A percentile compares a stretch with the other conserved stretches of the same genome.
These are phyloP conservation scores for Chytriomyces sp. DNA, from an alignment of 192 early-diverging fungal species.

Conservation along the genomic window DNA sequence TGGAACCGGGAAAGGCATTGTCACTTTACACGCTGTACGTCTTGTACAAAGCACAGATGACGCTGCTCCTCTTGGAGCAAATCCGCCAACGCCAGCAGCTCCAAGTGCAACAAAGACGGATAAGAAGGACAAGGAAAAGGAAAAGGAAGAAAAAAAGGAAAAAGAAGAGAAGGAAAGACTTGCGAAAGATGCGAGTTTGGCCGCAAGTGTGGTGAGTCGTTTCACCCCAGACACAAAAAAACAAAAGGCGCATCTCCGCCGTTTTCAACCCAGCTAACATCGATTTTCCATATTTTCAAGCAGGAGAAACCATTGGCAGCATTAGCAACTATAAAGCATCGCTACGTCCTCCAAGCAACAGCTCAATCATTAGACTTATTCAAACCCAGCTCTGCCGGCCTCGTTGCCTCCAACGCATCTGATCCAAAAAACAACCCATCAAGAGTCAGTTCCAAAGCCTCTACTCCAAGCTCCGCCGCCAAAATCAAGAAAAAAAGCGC, in stretches of 20 bases:
- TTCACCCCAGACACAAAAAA: not conserved
- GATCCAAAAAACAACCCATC: not conserved
- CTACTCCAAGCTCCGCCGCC: constrained; percentile 7
- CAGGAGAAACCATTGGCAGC: not conserved
- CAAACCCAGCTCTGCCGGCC: constrained; percentile 15
- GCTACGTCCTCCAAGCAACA: constrained; percentile 38
- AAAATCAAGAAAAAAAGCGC: constrained; percentile 32
- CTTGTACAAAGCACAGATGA: constrained; percentile 48
- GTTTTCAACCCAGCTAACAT: too few relatives aligned
- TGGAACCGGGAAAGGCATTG: constrained; percentile 51
- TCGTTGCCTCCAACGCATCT: not conserved
- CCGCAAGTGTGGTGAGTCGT: constrained; percentile 6
- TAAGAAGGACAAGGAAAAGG: constrained; percentile 49
- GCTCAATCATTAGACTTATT: constrained; percentile 14
- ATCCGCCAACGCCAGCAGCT: constrained; percentile 19
- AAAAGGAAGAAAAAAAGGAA: constrained; percentile 34
- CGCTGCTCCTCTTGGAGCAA: not conserved
- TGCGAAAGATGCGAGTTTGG: constrained; percentile 12
- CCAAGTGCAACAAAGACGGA: constrained; percentile 41
- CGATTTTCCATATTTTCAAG: not conserved
- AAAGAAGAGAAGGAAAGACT: constrained; percentile 30
- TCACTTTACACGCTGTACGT: constrained; percentile 41
- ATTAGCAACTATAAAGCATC: constrained; percentile 11
- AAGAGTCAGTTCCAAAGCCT: not conserved
- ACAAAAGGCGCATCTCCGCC: not conserved